A percentile compares a stretch with the other conserved stretches of the same genome.
Evolutionary conservation across 2,329 filamentous ascomycete genomes (phyloP).

Genomic region (Aotearoamyces nothofagi): DNA sequence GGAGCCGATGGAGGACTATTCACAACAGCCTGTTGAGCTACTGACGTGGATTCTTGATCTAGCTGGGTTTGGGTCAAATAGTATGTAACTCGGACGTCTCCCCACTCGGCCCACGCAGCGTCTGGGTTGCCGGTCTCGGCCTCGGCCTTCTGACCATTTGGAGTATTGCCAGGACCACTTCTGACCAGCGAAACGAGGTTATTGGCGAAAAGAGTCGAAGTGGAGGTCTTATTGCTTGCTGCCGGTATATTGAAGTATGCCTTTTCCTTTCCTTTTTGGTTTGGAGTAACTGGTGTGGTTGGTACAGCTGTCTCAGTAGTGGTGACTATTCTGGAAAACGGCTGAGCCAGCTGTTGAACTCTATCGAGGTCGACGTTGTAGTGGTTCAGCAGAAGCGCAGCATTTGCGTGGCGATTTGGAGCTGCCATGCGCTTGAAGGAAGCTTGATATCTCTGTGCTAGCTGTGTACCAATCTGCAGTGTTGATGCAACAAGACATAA

Average conservation of each 20-base stretch:
- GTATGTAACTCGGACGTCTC: slow-evolving; percentile 66
- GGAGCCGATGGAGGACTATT: slow-evolving; percentile 17
- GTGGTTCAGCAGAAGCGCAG: slow-evolving; percentile 66
- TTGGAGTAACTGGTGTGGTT: slow-evolving; percentile 37
- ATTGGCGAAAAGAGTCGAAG: slow-evolving; percentile 57
- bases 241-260: slow-evolving; percentile 22
- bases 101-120: slow-evolving; percentile 60
- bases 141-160: slow-evolving; percentile 14
- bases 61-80: slow-evolving; percentile 32
- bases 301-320: slow-evolving; percentile 29
- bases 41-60: slow-evolving; percentile 15
- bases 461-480: slow-evolving; percentile 66
- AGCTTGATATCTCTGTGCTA: slow-evolving; percentile 86
- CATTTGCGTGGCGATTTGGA: slow-evolving; percentile 50
- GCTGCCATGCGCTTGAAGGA: slow-evolving; percentile 63
- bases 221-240: slow-evolving; percentile 25
- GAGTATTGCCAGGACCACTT: slow-evolving; percentile 14
- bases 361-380: slow-evolving; percentile 69
- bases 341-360: slow-evolving; percentile 67
- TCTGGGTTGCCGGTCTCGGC: slow-evolving; percentile 12
- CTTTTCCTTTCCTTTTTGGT: slow-evolving; percentile 65
- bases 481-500: slow-evolving; percentile 63
- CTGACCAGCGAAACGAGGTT: slow-evolving; percentile 67
- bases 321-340: slow-evolving; percentile 61
- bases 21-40: slow-evolving; percentile 13